Conservation (phyloP, 1,284 basidiomycete species). For the Rhodotorula sp. region DNA sequence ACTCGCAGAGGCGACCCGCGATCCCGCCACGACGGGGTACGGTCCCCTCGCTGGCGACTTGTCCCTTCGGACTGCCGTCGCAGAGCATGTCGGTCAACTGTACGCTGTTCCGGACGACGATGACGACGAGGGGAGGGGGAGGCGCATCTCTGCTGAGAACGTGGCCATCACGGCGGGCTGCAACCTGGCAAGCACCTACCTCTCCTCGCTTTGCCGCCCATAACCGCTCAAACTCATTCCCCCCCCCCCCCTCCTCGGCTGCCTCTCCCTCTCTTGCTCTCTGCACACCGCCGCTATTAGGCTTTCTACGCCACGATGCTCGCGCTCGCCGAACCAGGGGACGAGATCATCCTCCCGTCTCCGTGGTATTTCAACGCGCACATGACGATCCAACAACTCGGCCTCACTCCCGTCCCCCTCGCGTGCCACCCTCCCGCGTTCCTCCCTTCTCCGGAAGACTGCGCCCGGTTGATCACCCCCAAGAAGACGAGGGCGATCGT, state of each 20-base stretch:
- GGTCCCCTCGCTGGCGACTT: slow-evolving; percentile 65
- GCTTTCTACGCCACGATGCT: slow-evolving; percentile 66
- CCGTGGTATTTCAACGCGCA: slow-evolving; percentile 56
- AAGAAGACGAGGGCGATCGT: slow-evolving; percentile 65
- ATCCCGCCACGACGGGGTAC: slow-evolving; percentile 60
- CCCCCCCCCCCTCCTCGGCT: not conserved
- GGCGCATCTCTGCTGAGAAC: slow-evolving; percentile 52
- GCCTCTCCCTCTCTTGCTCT: slow-evolving; percentile 37
- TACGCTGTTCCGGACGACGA: slow-evolving; percentile 55
- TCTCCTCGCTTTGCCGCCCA: not conserved
- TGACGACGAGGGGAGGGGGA: not conserved
- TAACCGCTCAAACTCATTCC: not conserved
- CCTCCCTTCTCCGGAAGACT: slow-evolving; percentile 58
- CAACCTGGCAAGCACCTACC: slow-evolving; percentile 50
- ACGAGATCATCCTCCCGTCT: slow-evolving; percentile 73
- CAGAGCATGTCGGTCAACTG: slow-evolving; percentile 62
- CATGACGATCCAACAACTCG: slow-evolving; percentile 28
- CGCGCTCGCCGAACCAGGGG: slow-evolving; percentile 66
- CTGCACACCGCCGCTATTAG: slow-evolving; percentile 60
- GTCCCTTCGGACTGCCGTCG: slow-evolving; percentile 60
- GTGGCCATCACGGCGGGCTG: slow-evolving; percentile 53
- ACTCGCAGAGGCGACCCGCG: slow-evolving; percentile 55
- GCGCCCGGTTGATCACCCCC: slow-evolving; percentile 56
- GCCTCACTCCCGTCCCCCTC: slow-evolving; percentile 61
- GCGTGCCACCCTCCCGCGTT: slow-evolving; percentile 60